Percentiles rank a stretch among this genome's conserved stretches.
These are phyloP conservation scores for Aspergillus nanangensis DNA, from an alignment of 495 filamentous ascomycete species.

Conservation along the genomic window DNA sequence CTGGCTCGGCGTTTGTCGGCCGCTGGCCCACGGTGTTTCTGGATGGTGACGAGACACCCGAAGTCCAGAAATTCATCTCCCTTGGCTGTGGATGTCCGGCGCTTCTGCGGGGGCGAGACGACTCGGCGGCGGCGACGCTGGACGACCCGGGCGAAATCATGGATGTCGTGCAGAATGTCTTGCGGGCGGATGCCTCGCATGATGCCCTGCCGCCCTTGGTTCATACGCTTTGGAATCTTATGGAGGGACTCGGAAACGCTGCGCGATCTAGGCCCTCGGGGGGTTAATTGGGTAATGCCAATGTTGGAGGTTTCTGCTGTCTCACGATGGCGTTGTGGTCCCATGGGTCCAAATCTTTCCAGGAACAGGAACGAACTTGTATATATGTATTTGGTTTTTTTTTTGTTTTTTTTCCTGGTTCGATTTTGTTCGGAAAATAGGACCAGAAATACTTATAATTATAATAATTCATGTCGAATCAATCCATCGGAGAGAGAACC, in stretches of 20 bases:
- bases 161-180: conserved; percentile 19
- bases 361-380: no score
- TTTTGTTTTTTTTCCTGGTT: no score
- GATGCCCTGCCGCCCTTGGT: conserved; percentile 37
- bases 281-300: not conserved
- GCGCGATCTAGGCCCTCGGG: conserved; percentile 1
- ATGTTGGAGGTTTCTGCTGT: not conserved
- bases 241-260: conserved; percentile 44
- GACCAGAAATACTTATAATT: no score
- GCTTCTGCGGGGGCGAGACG: conserved; percentile 27
- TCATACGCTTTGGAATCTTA: conserved; percentile 52
- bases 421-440: no score
- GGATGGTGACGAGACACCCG: conserved; percentile 40
- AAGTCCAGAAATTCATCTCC: conserved; percentile 43
- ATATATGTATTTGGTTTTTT: no score
- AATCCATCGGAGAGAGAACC: no score
- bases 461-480: no score
- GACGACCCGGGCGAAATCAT: conserved; percentile 20
- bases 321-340: no score
- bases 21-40: conserved; percentile 35
- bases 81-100: conserved; percentile 40
- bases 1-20: conserved; percentile 2
- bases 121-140: conserved; percentile 19
- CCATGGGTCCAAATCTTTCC: no score
- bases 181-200: conserved; percentile 21